Percentiles rank a stretch among this genome's conserved stretches.
Conservation (phyloP, 345 rosid genomes). For the Arabis hirsuta region DNA sequence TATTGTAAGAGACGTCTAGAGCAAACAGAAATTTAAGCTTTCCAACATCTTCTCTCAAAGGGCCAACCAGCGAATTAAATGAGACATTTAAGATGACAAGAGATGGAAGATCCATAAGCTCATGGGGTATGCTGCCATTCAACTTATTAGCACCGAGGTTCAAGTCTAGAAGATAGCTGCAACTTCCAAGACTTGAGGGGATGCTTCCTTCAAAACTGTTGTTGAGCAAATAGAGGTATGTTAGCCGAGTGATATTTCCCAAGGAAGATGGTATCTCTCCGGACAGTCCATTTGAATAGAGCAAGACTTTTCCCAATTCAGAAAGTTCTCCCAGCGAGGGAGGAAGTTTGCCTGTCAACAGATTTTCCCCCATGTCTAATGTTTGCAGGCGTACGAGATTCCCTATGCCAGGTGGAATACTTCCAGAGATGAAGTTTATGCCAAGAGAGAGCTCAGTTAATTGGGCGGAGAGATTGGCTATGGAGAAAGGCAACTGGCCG, state of each 20-base stretch:
- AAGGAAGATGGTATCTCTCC: conserved; percentile 38
- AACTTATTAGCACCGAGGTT: conserved; percentile 5
- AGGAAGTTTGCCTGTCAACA: conserved; percentile 32
- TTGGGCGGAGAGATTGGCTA: conserved; percentile 32
- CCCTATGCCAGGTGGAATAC: background rate
- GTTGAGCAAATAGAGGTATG: conserved; percentile 6
- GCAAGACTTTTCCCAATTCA: conserved; percentile 17
- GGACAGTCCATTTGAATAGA: conserved; percentile 28
- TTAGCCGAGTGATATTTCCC: background rate
- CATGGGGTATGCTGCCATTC: conserved; percentile 21
- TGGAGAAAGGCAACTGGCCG: conserved; percentile 13
- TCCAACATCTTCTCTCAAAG: conserved; percentile 17
- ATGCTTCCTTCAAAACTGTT: conserved; percentile 31
- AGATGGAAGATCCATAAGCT: conserved; percentile 20
- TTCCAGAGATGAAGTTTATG: conserved; percentile 33
- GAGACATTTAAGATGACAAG: conserved; percentile 2
- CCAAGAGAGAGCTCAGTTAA: conserved; percentile 17
- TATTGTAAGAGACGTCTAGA: conserved; percentile 5
- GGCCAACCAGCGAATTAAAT: conserved; percentile 4
- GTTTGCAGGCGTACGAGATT: conserved; percentile 29
- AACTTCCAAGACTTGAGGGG: conserved; percentile 30
- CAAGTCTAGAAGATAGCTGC: conserved; percentile 9
- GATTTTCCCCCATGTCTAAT: conserved; percentile 10
- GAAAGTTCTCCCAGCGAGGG: conserved; percentile 18
- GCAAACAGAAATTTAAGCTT: background rate